Evolutionary conservation across 1,284 basidiomycete species (phyloP).

Genomic region (Ganoderma sinense): DNA sequence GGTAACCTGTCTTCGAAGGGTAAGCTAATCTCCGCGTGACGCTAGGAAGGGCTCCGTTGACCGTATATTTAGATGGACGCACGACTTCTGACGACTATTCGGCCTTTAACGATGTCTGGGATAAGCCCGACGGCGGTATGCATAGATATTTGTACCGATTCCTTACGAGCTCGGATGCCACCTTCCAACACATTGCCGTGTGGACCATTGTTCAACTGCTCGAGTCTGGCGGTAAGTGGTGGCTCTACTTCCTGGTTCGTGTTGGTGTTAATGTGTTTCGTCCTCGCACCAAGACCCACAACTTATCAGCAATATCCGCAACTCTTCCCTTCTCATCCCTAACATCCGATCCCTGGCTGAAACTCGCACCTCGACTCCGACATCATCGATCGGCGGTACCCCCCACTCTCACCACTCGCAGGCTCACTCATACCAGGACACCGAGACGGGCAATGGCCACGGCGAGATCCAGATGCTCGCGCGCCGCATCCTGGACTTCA

Average conservation of each 20-base stretch:
- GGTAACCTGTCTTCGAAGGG: conserved; percentile 98
- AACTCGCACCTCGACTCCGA: conserved; percentile 75
- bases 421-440: conserved; percentile 78
- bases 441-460: conserved; percentile 83
- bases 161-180: conserved; percentile 94
- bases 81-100: conserved; percentile 93
- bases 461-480: conserved; percentile 90
- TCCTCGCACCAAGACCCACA: conserved; percentile 70
- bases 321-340: conserved; percentile 80
- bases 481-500: conserved; percentile 85
- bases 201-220: conserved; percentile 98
- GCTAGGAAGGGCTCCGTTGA: conserved; percentile 11
- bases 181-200: conserved; percentile 99
- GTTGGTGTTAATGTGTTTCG: conserved; percentile 17
- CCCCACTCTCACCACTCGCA: conserved; percentile 77
- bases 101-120: conserved; percentile 98
- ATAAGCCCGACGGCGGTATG: conserved; percentile 96
- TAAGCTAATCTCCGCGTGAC: conserved; percentile 40
- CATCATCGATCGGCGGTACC: conserved; percentile 73
- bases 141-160: conserved; percentile 96
- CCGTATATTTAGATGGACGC: conserved; percentile 70
- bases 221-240: conserved; percentile 83
- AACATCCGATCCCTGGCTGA: conserved; percentile 85
- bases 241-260: background rate
- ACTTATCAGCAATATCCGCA: conserved; percentile 88